Evolutionary conservation across 805 yeast genomes (phyloP), one percentile per base, ranked within the genome.

Genomic region (Komagataella phaffii): DNA sequence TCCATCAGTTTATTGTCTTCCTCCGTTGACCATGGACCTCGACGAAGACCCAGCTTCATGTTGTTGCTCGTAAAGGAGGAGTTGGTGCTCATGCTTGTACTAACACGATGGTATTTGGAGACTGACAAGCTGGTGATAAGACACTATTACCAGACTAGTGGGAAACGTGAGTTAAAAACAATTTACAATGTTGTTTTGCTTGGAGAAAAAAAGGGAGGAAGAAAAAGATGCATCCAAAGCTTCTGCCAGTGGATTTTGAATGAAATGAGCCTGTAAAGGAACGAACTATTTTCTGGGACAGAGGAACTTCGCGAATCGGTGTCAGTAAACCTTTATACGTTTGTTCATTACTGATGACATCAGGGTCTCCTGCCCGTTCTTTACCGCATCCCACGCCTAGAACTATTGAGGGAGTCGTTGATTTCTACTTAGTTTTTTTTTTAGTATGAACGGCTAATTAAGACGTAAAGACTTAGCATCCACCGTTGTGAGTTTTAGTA

Each of bases 21-120:
- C 23, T 81, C 83, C 1, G 89, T 83, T 5, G 93, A 79, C 96
- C 96, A 88, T 0, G 96, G 95, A 1, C 96, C 96, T 48, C 93
- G 70, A 55, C 84, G 68, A 49, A 50, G 43, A 19, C 40, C 40
- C 40, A 30, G 40, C 40, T 30, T 30, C 40, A 30, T 30, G 40
- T 30, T 30, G 40, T 30, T 30, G 40, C 40, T 30, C 14, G 40
- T 30, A 30, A 30, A 30, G 40, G 40, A 30, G 40, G 40, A 30
- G 40, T 30, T 30, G 40, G 40, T 4, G 40, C 40, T 30, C 40
- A 30, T 30, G 12, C 40, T 30, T 30, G 40, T 30, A 14, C 40
- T 30, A 30, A 8, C 40, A 30, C 40, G 40, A 30, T 30, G 12
- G 40, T 30, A 30, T 30, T 30, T 30, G 40, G 40, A 30, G 40